Percentiles rank a stretch among this genome's conserved stretches.
Evolutionary conservation across 169 alveolate species (phyloP).

Genomic region (Eimeria praecox): DNA sequence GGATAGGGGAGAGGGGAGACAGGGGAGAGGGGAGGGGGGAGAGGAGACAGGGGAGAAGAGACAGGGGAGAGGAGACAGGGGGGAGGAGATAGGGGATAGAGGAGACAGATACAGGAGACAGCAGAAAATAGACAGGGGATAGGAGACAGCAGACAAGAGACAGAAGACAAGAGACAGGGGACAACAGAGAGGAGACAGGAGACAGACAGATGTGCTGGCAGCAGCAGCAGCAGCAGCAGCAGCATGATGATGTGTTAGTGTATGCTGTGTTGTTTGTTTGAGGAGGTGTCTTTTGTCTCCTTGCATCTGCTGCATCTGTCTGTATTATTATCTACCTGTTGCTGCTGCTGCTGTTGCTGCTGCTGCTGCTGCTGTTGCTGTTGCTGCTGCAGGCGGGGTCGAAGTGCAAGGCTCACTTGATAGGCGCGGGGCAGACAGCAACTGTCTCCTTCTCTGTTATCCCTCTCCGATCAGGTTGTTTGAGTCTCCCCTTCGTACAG

Average conservation of each 20-base stretch:
- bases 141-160: neutral
- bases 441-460: conserved; percentile 54
- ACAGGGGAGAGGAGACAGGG: neutral
- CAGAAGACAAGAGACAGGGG: no score
- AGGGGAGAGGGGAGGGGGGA: neutral
- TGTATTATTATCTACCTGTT: neutral
- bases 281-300: neutral
- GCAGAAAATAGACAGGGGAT: neutral
- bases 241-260: no score
- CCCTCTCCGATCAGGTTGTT: conserved; percentile 72
- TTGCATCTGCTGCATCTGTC: neutral
- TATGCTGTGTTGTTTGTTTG: no score
- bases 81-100: neutral
- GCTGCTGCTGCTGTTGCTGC: neutral
- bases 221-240: no score
- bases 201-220: no score
- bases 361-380: conserved; percentile 41
- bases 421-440: neutral
- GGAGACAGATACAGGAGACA: no score
- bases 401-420: conserved; percentile 26
- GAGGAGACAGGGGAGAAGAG: neutral
- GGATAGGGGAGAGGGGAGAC: neutral
- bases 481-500: conserved; percentile 54
- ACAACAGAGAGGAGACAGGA: neutral
- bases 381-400: conserved; percentile 75